Evolutionary conservation across 768 basidiomycete genomes (phyloP), one percentile per base, ranked within the genome.

Genomic region (Filobasidium wieringae): DNA sequence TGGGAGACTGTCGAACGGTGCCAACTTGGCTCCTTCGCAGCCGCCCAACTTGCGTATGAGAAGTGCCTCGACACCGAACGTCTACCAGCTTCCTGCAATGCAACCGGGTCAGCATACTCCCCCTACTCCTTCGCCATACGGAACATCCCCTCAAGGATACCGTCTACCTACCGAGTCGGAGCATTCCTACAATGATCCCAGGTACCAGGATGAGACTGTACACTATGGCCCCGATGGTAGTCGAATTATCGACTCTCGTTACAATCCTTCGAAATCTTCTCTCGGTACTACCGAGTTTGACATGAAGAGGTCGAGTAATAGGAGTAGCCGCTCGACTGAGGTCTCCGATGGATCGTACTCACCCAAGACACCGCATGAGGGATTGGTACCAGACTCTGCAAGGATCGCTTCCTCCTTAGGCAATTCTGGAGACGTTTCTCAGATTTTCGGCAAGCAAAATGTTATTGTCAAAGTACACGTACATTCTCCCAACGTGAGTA

Each of bases 391-490:
- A 27, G 55, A 55, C 47, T 22, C 55, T 22, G 43, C 43, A 19
- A 47, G 29, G 43, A 47, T 47, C 43, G 43, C 43, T 14, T 47
- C 43, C n/a, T n/a, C n/a, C n/a, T n/a, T n/a, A 12, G 56, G 56
- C 26, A 50, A 40, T 22, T 43, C 32, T 36, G 41, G 45, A 50
- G 58, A 51, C 8, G 51, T 53, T 11, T 29, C 41, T 6, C 56
- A 34, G n/a, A n/a, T n/a, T 19, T 36, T 37, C 27, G 51, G 53
- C 43, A 56, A 58, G 19, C 61, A 69, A 40, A 80, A 84, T 11
- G 84, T 96, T 40, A 88, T 91, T 70, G 84, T 96, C 69, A 93
- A 93, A 75, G 89, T 96, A 53, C n/a, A n/a, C n/a, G n/a, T n/a
- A n/a, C 87, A 88, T 72, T 96, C 86, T 77, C 84, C 88, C 67